Evolutionary conservation across 306 rosid species (phyloP), one percentile per base, ranked within the genome.

Genomic region (Coriaria nepalensis): DNA sequence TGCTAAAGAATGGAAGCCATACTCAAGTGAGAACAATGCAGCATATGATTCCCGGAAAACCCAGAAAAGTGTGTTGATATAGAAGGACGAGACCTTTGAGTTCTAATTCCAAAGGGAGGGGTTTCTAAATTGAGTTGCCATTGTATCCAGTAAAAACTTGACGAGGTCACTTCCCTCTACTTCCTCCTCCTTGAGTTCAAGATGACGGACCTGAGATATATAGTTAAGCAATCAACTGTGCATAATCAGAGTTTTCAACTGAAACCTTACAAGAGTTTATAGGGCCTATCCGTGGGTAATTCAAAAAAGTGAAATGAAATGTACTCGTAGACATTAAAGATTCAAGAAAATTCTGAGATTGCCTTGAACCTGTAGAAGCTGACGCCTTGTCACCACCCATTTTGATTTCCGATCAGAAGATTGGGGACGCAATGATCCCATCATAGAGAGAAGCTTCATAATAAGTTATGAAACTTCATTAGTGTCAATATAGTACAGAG

Each of bases 401-500:
- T 72, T 81, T 61, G 82, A 74, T 76, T 88, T 88, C 65, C 90
- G 77, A 63, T 74, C 78, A 43, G 95, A 56, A 52, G 95, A 83
- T 65, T 81, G 95, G 57, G 97, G 97, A 49, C 95, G 93, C 72
- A 88, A 73, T 43, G 90, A 88, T 65, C 81, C 81, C 97, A 84
- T 76, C 83, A 88, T 68, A 32, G 86, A 79, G 63, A 84, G 97
- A 59, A 88, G 86, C 97, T 88, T 64, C 69, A 63, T 47, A 20
- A 20, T 20, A 20, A 20, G 29, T 20, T 20, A 20, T 3, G 29
- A 20, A 20, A 20, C 29, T 20, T 20, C 29, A 3, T 20, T 20
- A 20, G 29, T 20, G 29, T 20, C 29, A 20, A 20, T 20, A 20
- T 20, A 20, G 29, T 20, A 20, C 29, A 20, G 29, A 20, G 29